phyloP scores from a whole-genome alignment of 2,329 filamentous ascomycete genomes.

The Ophioceras dolichostomum region DNA sequence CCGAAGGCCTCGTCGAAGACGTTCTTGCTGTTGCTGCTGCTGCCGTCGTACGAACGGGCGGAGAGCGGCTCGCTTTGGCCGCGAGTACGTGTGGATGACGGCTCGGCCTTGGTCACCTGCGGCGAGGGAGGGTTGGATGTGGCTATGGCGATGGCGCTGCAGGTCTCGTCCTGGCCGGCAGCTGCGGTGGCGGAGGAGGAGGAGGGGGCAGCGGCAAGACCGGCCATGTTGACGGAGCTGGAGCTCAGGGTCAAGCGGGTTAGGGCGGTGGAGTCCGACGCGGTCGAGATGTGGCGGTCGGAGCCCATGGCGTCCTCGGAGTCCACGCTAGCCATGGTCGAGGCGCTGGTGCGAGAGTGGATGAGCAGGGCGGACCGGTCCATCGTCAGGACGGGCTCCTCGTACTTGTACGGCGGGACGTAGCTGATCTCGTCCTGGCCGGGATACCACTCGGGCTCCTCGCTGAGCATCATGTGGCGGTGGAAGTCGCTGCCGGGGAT shows the following conservation, averaged over 20 bases:
- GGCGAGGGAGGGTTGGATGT: no score
- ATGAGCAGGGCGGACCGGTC: constrained; percentile 19
- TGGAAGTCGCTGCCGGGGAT: constrained; percentile 45
- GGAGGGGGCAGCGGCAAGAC: constrained; percentile 4
- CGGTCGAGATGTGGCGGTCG: constrained; percentile 39
- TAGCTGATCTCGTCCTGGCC: constrained; percentile 19
- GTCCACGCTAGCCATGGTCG: constrained; percentile 37
- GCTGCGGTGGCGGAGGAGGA: no score
- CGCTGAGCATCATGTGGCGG: constrained; percentile 35
- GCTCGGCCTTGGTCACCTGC: neutral
- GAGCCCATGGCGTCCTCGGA: constrained; percentile 34
- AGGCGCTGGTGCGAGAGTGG: constrained; percentile 38
- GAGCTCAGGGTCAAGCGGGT: constrained; percentile 43
- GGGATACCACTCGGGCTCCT: constrained; percentile 17
- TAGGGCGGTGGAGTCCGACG: constrained; percentile 38
- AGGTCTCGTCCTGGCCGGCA: no score
- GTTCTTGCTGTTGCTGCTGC: no score
- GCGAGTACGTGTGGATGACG: neutral
- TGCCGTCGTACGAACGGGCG: constrained; percentile 4
- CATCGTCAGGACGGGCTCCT: constrained; percentile 22
- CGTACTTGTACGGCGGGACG: constrained; percentile 18
- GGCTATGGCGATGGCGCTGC: no score
- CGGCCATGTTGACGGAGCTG: constrained; percentile 25
- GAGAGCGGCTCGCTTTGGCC: constrained; percentile 7
- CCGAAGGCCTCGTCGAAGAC: constrained; percentile 10